Evolutionary conservation across 164 flowering plant genomes (phyloP).

Genomic region (Malania oleifera): DNA sequence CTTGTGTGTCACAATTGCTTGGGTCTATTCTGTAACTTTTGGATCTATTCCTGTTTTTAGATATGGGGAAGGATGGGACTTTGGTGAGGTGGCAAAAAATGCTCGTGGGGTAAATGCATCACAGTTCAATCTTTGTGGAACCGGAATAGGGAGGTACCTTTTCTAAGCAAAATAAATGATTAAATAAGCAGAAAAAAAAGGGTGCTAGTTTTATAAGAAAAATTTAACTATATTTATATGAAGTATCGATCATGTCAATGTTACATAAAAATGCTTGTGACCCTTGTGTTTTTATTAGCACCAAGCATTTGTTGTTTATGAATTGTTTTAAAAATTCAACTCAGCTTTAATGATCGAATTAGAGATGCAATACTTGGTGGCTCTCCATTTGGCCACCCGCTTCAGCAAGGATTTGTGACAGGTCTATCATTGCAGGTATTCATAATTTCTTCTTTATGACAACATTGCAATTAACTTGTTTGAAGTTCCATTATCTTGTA

Average conservation of each 20-base stretch:
- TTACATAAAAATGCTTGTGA: too few relatives aligned
- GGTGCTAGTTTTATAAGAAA: too few relatives aligned
- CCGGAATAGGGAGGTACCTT: slow-evolving; percentile 83
- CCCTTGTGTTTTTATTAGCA: too few relatives aligned
- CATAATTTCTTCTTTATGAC: background rate
- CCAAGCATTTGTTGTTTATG: background rate
- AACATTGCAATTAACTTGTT: background rate
- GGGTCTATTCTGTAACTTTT: slow-evolving; percentile 1
- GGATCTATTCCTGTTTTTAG: slow-evolving; percentile 26
- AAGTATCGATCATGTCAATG: too few relatives aligned
- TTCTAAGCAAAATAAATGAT: too few relatives aligned
- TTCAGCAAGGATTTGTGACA: slow-evolving; percentile 89
- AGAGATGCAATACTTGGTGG: slow-evolving; percentile 97
- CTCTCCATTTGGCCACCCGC: slow-evolving; percentile 94
- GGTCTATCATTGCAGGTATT: slow-evolving; percentile 77
- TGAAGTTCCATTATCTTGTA: background rate
- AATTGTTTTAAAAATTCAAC: slow-evolving; percentile 6
- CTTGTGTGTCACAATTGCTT: slow-evolving; percentile 1
- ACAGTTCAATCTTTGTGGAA: slow-evolving; percentile 75
- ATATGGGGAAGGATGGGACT: slow-evolving; percentile 99
- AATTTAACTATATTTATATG: too few relatives aligned
- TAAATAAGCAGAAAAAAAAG: too few relatives aligned
- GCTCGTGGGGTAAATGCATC: slow-evolving; percentile 95
- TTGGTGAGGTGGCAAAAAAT: slow-evolving; percentile 92
- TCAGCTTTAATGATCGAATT: slow-evolving; percentile 93